Evolutionary conservation across 1,284 basidiomycete genomes (phyloP).

Genomic region (Cutaneotrichosporon sp.): DNA sequence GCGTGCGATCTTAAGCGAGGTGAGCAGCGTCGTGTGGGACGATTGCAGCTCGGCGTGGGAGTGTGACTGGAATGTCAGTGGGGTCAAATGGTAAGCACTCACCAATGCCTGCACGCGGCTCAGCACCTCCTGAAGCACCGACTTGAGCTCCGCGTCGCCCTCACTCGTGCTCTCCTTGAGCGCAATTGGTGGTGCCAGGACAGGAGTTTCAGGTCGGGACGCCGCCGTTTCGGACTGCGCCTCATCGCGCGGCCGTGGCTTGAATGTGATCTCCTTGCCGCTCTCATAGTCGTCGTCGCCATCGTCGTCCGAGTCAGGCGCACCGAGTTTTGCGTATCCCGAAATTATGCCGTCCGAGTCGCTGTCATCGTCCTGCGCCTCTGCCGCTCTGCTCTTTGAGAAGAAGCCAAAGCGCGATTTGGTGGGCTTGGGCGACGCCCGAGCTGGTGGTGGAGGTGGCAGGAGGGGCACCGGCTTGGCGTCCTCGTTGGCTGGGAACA

Average conservation of each 20-base stretch:
- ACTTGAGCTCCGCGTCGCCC: slow-evolving; percentile 65
- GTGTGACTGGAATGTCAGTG: slow-evolving; percentile 47
- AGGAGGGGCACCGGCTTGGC: slow-evolving; percentile 35
- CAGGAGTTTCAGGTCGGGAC: background rate
- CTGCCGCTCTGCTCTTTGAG: slow-evolving; percentile 21
- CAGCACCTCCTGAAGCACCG: slow-evolving; percentile 70
- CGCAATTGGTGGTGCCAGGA: background rate
- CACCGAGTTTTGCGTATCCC: slow-evolving; percentile 36
- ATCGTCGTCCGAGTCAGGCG: slow-evolving; percentile 34
- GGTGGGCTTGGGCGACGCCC: slow-evolving; percentile 8
- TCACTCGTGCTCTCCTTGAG: background rate
- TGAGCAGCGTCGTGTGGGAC: slow-evolving; percentile 62
- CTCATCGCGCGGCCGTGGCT: slow-evolving; percentile 6
- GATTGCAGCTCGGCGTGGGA: slow-evolving; percentile 44
- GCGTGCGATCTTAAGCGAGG: slow-evolving; percentile 75
- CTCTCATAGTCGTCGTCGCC: slow-evolving; percentile 33
- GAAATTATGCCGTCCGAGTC: slow-evolving; percentile 17
- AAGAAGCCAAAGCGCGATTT: slow-evolving; percentile 33
- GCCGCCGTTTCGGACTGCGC: background rate
- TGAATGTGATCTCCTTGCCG: slow-evolving; percentile 21
- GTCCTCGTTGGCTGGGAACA: slow-evolving; percentile 1
- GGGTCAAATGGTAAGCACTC: too few species aligned
- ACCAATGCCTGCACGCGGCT: slow-evolving; percentile 70
- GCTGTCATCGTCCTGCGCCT: slow-evolving; percentile 20
- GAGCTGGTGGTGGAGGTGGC: slow-evolving; percentile 34